Conservation (phyloP, 768 basidiomycete genomes). For the Coprinellus micaceus region DNA sequence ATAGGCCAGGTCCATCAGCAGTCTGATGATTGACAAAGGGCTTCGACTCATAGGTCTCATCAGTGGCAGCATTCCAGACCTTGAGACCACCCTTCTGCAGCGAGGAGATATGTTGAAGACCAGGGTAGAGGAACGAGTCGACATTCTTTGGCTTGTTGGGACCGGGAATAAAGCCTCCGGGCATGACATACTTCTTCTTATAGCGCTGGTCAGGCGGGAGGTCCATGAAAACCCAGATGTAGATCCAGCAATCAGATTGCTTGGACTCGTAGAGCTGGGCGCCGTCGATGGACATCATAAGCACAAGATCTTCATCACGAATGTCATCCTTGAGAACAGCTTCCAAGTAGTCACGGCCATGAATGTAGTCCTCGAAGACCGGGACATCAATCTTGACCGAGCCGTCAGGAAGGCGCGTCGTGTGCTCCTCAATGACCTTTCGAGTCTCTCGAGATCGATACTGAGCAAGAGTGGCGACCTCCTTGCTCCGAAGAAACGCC, state of each 20-base stretch:
- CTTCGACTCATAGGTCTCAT: constrained; percentile 13
- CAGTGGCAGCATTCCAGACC: constrained; percentile 26
- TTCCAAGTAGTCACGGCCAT: constrained; percentile 24
- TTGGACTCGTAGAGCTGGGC: constrained; percentile 37
- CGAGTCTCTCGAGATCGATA: constrained; percentile 22
- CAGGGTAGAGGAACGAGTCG: constrained; percentile 32
- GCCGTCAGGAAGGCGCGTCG: background rate
- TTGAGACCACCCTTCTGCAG: constrained; percentile 25
- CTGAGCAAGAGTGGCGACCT: constrained; percentile 24
- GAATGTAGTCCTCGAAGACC: constrained; percentile 21
- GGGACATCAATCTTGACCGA: background rate
- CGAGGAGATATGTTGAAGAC: constrained; percentile 29
- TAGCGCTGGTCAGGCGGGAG: constrained; percentile 21
- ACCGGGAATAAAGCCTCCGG: constrained; percentile 22
- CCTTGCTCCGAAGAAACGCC: constrained; percentile 21
- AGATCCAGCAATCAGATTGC: constrained; percentile 28
- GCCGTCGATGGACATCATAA: constrained; percentile 34
- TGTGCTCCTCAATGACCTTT: constrained; percentile 17
- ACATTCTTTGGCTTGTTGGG: constrained; percentile 31
- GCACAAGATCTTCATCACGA: constrained; percentile 21
- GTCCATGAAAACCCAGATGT: constrained; percentile 27
- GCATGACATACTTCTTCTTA: constrained; percentile 23
- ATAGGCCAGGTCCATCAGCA: constrained; percentile 34
- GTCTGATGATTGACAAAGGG: constrained; percentile 21
- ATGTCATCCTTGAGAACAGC: constrained; percentile 20